Evolutionary conservation across 768 basidiomycete species (phyloP).

Genomic region (Hydnum rufescens): DNA sequence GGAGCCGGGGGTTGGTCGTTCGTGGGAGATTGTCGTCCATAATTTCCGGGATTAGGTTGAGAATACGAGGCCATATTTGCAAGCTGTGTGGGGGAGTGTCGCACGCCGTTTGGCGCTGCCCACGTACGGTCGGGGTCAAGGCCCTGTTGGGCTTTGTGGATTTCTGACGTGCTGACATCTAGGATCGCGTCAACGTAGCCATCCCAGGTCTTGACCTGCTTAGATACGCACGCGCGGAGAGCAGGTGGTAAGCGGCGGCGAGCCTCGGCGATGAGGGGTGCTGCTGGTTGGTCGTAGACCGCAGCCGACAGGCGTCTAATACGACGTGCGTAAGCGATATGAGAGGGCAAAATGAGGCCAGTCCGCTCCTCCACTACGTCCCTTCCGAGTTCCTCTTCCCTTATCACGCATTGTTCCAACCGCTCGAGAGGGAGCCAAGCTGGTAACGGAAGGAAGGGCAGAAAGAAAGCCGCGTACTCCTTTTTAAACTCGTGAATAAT

Average conservation of each 20-base stretch:
- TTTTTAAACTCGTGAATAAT: background rate
- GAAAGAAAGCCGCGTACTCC: background rate
- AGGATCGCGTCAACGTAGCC: background rate
- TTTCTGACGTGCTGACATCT: background rate
- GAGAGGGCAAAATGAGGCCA: background rate
- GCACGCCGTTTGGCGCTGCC: too few species aligned
- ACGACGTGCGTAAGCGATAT: background rate
- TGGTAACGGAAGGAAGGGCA: background rate
- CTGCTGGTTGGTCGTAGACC: background rate
- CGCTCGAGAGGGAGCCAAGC: background rate
- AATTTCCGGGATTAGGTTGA: too few species aligned
- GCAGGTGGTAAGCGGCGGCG: background rate
- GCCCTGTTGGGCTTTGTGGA: too few species aligned
- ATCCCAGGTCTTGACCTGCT: background rate
- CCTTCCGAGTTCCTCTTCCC: background rate
- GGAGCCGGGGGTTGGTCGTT: background rate
- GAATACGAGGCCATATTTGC: too few species aligned
- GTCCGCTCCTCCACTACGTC: background rate
- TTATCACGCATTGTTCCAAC: background rate
- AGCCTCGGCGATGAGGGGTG: background rate
- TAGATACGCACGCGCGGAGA: background rate
- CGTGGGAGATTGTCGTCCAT: too few species aligned
- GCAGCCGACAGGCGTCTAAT: background rate
- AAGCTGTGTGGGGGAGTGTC: too few species aligned
- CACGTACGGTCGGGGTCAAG: too few species aligned